A percentile compares a stretch with the other conserved stretches of the same genome.
phyloP scores from a whole-genome alignment of 2,329 filamentous ascomycete genomes.

The Curvularia sp. region DNA sequence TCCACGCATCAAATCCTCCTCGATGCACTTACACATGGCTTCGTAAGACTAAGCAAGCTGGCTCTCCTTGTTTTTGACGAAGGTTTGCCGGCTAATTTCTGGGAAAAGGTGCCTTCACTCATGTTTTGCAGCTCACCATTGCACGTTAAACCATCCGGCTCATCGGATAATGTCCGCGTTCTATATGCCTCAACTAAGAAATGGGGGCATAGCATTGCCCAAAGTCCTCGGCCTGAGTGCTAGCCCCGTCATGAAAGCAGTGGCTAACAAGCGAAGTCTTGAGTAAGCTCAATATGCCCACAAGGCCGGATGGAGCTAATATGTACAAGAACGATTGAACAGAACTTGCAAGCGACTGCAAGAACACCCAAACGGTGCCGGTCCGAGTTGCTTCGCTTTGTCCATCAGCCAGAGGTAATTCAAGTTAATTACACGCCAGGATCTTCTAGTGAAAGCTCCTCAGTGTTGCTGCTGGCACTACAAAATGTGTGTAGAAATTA shows the following conservation, averaged over 20 bases:
- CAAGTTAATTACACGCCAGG: constrained; percentile 46
- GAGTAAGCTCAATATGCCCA: constrained; percentile 46
- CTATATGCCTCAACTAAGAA: constrained; percentile 63
- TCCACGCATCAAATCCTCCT: constrained; percentile 78
- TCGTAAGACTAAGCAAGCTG: constrained; percentile 69
- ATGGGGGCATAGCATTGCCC: constrained; percentile 56
- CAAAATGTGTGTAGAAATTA: constrained; percentile 30
- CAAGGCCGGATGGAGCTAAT: constrained; percentile 21
- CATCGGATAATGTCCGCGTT: constrained; percentile 76
- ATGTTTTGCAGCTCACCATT: constrained; percentile 71
- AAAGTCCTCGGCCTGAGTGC: constrained; percentile 80
- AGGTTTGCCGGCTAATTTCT: constrained; percentile 57
- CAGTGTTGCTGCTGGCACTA: constrained; percentile 29
- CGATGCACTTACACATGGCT: constrained; percentile 77
- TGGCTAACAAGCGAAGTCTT: constrained; percentile 58
- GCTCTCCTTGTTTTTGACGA: constrained; percentile 83
- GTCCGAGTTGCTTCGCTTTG: constrained; percentile 71
- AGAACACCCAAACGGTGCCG: constrained; percentile 73
- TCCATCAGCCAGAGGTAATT: constrained; percentile 69
- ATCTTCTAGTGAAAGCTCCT: not conserved
- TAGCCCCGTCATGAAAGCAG: constrained; percentile 73
- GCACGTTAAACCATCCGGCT: constrained; percentile 67
- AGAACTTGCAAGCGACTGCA: constrained; percentile 72
- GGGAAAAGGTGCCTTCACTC: constrained; percentile 1
- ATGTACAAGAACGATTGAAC: constrained; percentile 63